Percentiles rank a stretch among this genome's conserved stretches.
phyloP scores from a whole-genome alignment of 1,284 basidiomycete species.

The Trametes sp. region DNA sequence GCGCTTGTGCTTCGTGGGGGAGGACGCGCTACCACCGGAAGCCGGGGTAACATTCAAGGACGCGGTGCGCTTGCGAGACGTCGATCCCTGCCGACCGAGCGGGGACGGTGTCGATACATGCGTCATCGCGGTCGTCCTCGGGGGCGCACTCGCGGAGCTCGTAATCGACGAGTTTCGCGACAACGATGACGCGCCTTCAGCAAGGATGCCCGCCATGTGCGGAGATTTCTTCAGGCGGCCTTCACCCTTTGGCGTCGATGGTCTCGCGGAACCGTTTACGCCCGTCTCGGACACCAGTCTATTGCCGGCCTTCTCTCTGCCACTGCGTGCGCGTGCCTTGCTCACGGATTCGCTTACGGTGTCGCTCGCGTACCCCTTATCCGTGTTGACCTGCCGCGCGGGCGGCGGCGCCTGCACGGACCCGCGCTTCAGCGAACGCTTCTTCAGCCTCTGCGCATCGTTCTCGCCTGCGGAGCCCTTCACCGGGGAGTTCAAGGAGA shows the following conservation, averaged over 20 bases:
- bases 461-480: neutral
- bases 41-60: slow-evolving; percentile 27
- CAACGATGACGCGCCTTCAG: slow-evolving; percentile 30
- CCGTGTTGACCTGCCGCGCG: slow-evolving; percentile 22
- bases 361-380: slow-evolving; percentile 44
- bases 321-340: slow-evolving; percentile 26
- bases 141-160: slow-evolving; percentile 36
- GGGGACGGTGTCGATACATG: slow-evolving; percentile 8
- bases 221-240: slow-evolving; percentile 23
- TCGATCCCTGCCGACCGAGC: slow-evolving; percentile 15
- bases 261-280: slow-evolving; percentile 12
- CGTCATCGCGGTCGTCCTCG: slow-evolving; percentile 13
- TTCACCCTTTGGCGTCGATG: slow-evolving; percentile 3
- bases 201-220: slow-evolving; percentile 2
- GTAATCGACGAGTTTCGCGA: slow-evolving; percentile 41
- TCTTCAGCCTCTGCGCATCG: slow-evolving; percentile 35
- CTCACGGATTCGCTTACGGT: slow-evolving; percentile 33
- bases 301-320: slow-evolving; percentile 24
- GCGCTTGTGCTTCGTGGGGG: slow-evolving; percentile 28
- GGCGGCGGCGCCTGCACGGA: slow-evolving; percentile 30
- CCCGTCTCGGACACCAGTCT: slow-evolving; percentile 20
- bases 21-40: slow-evolving; percentile 3
- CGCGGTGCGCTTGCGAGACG: slow-evolving; percentile 28
- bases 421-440: slow-evolving; percentile 34
- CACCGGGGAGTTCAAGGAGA: slow-evolving; percentile 10